Base-by-base conservation (phyloP, 2,329 filamentous ascomycete species). In the Pyrenochaeta sp. region DNA sequence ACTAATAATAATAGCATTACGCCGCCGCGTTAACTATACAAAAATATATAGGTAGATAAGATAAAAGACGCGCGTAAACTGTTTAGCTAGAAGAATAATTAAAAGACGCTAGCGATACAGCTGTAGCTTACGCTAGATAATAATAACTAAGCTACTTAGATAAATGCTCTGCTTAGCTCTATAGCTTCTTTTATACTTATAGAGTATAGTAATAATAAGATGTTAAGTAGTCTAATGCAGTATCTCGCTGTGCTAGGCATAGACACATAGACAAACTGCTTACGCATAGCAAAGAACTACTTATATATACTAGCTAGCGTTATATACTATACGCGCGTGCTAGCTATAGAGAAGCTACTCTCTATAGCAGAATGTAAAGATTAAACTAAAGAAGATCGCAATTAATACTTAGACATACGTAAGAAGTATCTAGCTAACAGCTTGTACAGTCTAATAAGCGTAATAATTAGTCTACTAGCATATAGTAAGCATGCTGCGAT, bases 401-500 rank as follows among this genome's bases (percentile, higher is more conserved):
- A 51, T 19, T 21, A 35, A 15, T 62, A 60, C 34, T 35, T 48
- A 8, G 11, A 27, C 11, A 44, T 42, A 31, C 41, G 46, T 17
- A 30, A 30, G 14, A 28, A 51, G 28, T 61, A 48, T 48, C 41
- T 62, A 28, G 47, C 45, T 11, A 44, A 62, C 18, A 27, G 57
- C 18, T 45, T 40, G 13, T 58, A 49, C 20, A 60, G 57, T 38
- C 44, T 40, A 11, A 60, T 60, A 18, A 59, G 57, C 22, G 43
- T 35, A 27, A 58, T 56, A 18, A 18, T 60, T 7, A 61, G 51
- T 44, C 38, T 61, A 23, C 40, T 59, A n/a, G 48, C 48, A 19
- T 58, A 60, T 30, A 17, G 58, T 15, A 60, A 60, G 41, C 21
- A 41, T 29, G 32, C 51, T n/a, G 48, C 44, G 20, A 24, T 56